Evolutionary conservation across 352 stramenopile genomes (phyloP), one percentile per base, ranked within the genome.

Genomic region (Globisporangium parvum): DNA sequence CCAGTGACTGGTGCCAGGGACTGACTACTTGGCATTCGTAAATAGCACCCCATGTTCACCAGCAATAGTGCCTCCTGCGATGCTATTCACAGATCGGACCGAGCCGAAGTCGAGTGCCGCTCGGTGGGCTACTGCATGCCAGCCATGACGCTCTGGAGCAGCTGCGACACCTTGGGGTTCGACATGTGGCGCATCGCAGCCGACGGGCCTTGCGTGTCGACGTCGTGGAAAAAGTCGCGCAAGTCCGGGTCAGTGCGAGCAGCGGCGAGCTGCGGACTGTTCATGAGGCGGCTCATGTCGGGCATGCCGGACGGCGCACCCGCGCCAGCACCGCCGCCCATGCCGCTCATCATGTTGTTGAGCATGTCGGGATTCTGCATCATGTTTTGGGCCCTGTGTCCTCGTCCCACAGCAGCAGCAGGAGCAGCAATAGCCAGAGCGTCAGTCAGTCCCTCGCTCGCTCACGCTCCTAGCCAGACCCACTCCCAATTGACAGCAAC

Each of bases 321-420:
- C 51, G 48, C 55, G 26, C 49, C 58, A 48, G 45, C 57, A 9
- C 55, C 61, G n/a, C 77, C 79, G 18, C 79, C 77, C 48, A 90
- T 67, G 28, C 59, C 61, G 33, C 67, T 66, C 81, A 95, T 91
- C 60, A 92, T 77, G 47, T 75, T 78, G 53, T 62, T 84, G 18
- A 94, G 63, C 69, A 89, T 89, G 21, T 83, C 74, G 3, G 85
- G 81, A 64, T 93, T 89, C 65, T 93, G 79, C 85, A 95, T 95
- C 85, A 95, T 93, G 59, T 93, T 93, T 52, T 93, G 83, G 4
- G 85, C 85, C 75, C 74, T 85, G 28, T 5, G 17, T n/a, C 17
- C 45, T 40, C 14, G 39, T 21, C 26, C 3, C n/a, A n/a, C n/a
- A n/a, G n/a, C n/a, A n/a, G n/a, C n/a, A n/a, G n/a, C n/a, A n/a